Base-by-base conservation (phyloP, 1,284 basidiomycete genomes). In the Moniliella sp. region DNA sequence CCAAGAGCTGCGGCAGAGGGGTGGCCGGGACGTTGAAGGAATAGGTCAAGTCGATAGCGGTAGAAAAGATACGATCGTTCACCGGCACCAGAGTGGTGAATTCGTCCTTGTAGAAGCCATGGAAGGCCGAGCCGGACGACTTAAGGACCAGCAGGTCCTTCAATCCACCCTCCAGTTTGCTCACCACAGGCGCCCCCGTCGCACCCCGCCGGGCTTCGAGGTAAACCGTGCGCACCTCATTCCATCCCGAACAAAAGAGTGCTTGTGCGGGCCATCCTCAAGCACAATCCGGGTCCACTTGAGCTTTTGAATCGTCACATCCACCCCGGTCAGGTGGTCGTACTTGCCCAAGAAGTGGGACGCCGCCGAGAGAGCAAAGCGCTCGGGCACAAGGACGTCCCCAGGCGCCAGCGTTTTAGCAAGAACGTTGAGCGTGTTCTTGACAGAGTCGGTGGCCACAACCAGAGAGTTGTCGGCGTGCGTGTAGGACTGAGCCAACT, bases 291-390 rank as follows among this genome's bases (percentile, higher is more conserved):
- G 72, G 12, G 73, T 66, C 86, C 86, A 94, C 34, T 79, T 74
- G 37, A 84, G 71, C 49, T 77, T 71, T 59, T 79, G 73, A 37
- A 93, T 64, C 7, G 74, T 74, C 36, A 93, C 66, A 40, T 74
- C 74, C 0, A 74, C 72, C 54, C n/a, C 76, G 77, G 48, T 69
- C 40, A 63, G 47, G 52, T 86, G 82, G 2, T 68, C 65, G 53
- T 94, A 93, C 43, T 74, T 78, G 16, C 72, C 74, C 15, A 86
- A 73, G 40, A 93, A 68, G 65, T 86, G 78, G 0, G 76, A 71
- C 4, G 72, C 81, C 11, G 93, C 68, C 49, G 88, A 78, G 9
- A 91, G 66, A 0, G 78, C 83, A 53, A 91, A 93, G 32, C 72
- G 69, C 51, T 86, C 80, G 0, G 83, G 76, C 32, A 43, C 37